Base-by-base conservation (phyloP, 768 basidiomycete species). In the Aureoboletus auriporus region DNA sequence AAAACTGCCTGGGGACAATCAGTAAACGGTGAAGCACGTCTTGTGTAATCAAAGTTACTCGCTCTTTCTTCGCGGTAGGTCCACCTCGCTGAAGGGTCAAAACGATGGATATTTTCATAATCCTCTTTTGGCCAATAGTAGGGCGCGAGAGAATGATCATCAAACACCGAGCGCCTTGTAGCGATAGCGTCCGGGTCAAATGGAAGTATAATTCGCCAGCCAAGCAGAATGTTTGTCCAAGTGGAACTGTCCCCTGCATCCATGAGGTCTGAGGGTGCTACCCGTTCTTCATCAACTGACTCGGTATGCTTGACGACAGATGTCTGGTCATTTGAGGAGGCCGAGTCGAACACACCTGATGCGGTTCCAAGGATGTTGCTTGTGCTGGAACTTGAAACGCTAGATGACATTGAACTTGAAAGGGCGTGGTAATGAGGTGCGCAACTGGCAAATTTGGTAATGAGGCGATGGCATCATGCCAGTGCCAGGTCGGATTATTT, bases 11-110 rank as follows among this genome's bases (percentile, higher is more conserved):
- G 12, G 14, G 5, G 6, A 38, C 10, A 8, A 14, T 54, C 17
- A 34, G 31, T 10, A 11, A 12, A 28, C 8, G 4, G 27, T 7
- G 26, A 13, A 5, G 26, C 2, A n/a, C 1, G 28, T 29, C 14
- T 5, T 6, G 7, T 1, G 31, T 2, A 11, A 14, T n/a, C 13
- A 41, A 17, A n/a, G 17, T 16, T 0, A 57, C 67, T 45, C 28
- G 72, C 74, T 59, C 61, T 69, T 57, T 84, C 79, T 58, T 84
- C 81, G 35, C 72, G 61, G 47, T 71, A 70, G 4, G 82, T 82
- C 83, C 83, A 86, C 14, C 83, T 71, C 37, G 76, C 76, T 31
- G 66, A 66, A 1, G 76, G 71, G 51, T 84, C 76, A 45, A 84
- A 82, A 6, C 81, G 71, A 44, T 77, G 76, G 9, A 76, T 51